phyloP scores from a whole-genome alignment of 441 rosid genomes.

The Syzygium syzygioides region DNA sequence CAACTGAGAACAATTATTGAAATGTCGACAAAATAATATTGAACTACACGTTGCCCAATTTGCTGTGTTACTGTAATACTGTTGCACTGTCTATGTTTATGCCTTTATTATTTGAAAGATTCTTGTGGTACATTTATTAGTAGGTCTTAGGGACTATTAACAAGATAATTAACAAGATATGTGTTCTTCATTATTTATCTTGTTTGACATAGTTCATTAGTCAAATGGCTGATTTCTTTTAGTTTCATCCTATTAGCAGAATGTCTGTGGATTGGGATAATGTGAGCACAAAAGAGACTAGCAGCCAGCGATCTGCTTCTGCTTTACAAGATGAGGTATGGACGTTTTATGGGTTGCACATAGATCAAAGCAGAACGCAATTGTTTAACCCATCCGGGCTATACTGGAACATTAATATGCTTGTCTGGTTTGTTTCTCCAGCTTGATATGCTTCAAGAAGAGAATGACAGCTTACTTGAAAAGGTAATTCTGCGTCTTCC shows the following conservation, averaged over 20 bases:
- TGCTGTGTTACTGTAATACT: neutral
- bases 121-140: neutral
- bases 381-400: neutral
- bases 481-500: constrained; percentile 30
- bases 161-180: neutral
- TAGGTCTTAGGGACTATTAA: neutral
- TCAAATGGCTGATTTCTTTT: neutral
- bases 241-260: constrained; percentile 18
- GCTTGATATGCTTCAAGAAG: constrained; percentile 68
- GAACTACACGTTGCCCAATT: neutral
- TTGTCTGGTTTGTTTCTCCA: constrained; percentile 22
- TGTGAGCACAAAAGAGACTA: constrained; percentile 33
- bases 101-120: neutral
- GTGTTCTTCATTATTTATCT: neutral
- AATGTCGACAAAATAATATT: neutral
- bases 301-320: constrained; percentile 40
- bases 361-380: neutral
- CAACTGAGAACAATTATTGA: neutral
- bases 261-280: constrained; percentile 38
- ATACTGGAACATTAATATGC: neutral
- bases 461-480: constrained; percentile 56
- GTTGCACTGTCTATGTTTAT: neutral
- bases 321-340: constrained; percentile 61
- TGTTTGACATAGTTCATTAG: neutral
- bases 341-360: neutral